Percentiles rank a stretch among this genome's conserved stretches.
phyloP scores from a whole-genome alignment of 108 stramenopile genomes.

The Stephanodiscus minutulus region DNA sequence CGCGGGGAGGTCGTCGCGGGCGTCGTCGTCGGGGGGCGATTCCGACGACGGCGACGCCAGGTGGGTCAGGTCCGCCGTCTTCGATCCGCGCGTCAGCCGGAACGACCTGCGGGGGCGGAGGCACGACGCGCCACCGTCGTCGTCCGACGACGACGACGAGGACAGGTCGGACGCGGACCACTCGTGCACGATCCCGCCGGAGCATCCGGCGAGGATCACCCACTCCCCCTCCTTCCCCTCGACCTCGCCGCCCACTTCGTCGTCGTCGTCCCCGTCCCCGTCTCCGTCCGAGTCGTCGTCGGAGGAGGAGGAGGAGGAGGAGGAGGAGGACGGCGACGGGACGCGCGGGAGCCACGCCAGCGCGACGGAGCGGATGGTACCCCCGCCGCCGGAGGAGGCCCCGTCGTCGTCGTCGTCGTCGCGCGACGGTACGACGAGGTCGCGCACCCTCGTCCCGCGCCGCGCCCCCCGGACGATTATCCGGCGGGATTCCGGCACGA shows the following conservation, averaged over 20 bases:
- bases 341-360: conserved; percentile 31
- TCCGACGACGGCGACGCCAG: no score
- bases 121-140: conserved; percentile 9
- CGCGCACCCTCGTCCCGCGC: conserved; percentile 33
- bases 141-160: conserved; percentile 3
- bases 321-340: no score
- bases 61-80: no score
- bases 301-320: neutral
- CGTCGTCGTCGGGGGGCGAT: no score
- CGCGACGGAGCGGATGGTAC: conserved; percentile 21
- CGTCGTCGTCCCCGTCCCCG: conserved; percentile 3
- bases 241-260: neutral
- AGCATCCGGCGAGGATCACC: conserved; percentile 42
- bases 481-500: conserved; percentile 28
- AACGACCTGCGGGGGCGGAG: neutral
- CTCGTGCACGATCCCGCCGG: conserved; percentile 33
- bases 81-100: no score
- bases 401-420: neutral
- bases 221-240: conserved; percentile 26
- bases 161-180: conserved; percentile 34
- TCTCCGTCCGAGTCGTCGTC: conserved; percentile 6
- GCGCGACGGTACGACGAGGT: conserved; percentile 7
- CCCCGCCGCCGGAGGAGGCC: neutral
- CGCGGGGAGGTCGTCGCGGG: no score
- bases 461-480: conserved; percentile 38